phyloP scores from a whole-genome alignment of 1,139 yeast genomes.

The Blastobotrys illinoisensis region DNA sequence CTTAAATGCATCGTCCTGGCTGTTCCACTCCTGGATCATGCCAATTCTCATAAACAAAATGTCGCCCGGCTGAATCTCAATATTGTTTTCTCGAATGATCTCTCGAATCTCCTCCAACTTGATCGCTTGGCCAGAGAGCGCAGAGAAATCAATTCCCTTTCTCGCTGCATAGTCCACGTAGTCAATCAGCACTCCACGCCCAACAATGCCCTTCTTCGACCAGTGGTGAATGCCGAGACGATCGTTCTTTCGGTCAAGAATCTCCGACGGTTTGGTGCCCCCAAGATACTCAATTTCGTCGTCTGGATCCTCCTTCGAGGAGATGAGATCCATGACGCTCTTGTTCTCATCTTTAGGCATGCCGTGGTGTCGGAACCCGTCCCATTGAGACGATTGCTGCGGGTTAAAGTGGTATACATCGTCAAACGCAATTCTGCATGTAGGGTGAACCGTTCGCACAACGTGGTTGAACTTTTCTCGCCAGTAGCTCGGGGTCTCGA shows the following conservation, averaged over 20 bases:
- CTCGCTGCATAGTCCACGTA: constrained; percentile 26
- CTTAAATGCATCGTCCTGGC: constrained; percentile 10
- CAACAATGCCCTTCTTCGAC: constrained; percentile 30
- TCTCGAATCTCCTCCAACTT: constrained; percentile 21
- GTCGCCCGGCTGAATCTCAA: constrained; percentile 27
- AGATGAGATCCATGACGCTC: background rate
- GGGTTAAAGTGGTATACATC: constrained; percentile 29
- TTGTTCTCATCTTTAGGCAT: constrained; percentile 14
- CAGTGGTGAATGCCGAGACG: constrained; percentile 29
- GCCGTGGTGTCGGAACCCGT: constrained; percentile 30
- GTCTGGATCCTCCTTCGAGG: constrained; percentile 7
- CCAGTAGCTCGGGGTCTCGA: constrained; percentile 17
- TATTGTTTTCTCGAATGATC: constrained; percentile 16
- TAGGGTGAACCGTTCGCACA: constrained; percentile 9
- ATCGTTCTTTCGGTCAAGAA: constrained; percentile 15
- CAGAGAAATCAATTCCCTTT: constrained; percentile 21
- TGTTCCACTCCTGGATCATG: constrained; percentile 26
- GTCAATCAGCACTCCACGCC: constrained; percentile 32
- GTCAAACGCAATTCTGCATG: constrained; percentile 20
- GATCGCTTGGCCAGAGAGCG: constrained; percentile 23
- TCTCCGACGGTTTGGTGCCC: constrained; percentile 23
- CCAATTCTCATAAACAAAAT: constrained; percentile 30
- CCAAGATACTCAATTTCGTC: constrained; percentile 20
- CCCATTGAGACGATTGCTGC: constrained; percentile 33
- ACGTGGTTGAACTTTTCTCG: constrained; percentile 2